phyloP scores from a whole-genome alignment of 106 monocot species.

The Allium sativum region DNA sequence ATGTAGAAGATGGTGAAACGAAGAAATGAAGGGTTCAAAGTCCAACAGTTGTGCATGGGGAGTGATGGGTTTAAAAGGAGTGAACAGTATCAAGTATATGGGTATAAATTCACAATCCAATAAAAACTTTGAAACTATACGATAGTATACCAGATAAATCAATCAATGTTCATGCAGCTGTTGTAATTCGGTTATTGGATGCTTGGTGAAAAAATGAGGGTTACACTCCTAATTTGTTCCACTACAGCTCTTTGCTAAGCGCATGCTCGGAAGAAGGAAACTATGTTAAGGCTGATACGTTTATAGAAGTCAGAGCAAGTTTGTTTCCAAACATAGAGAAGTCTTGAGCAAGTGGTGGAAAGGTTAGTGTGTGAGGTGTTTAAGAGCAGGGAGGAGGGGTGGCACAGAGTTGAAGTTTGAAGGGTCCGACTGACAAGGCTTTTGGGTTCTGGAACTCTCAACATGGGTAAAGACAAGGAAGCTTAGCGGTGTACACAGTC shows the following conservation, averaged over 20 bases:
- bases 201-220: conserved; percentile 60
- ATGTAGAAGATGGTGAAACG: no score
- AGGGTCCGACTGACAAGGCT: no score
- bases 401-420: no score
- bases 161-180: conserved; percentile 39
- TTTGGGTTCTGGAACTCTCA: no score
- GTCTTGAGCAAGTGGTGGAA: no score
- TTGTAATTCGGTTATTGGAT: conserved; percentile 86
- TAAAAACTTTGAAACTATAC: conserved; percentile 63
- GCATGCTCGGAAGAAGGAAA: conserved; percentile 69
- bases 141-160: conserved; percentile 48
- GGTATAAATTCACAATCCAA: conserved; percentile 57
- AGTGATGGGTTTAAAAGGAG: no score
- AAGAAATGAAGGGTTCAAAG: no score
- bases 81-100: conserved; percentile 84
- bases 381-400: no score
- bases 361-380: no score
- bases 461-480: no score
- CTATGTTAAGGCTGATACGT: conserved; percentile 64
- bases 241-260: conserved; percentile 91
- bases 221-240: conserved; percentile 60
- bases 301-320: conserved; percentile 59
- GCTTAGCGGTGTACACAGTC: no score
- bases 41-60: no score
- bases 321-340: conserved; percentile 72